Conservation (phyloP, 2,329 filamentous ascomycete genomes). For the Ophiocordyceps australis region DNA sequence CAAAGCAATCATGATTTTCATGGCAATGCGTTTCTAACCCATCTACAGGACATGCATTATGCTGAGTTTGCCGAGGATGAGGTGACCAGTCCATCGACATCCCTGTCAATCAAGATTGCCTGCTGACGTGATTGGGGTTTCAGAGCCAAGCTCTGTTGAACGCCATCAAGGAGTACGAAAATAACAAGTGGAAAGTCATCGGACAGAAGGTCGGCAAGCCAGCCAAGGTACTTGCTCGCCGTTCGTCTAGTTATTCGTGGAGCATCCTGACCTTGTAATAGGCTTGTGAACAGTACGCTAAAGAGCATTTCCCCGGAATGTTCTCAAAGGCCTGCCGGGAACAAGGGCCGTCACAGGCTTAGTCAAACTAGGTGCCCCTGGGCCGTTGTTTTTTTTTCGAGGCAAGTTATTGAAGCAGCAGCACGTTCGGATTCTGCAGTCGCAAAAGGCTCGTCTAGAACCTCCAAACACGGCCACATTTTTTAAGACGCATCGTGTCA, state of each 20-base stretch:
- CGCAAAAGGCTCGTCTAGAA: no score
- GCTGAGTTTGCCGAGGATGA: constrained; percentile 96
- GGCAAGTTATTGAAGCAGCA: no score
- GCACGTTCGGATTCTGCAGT: no score
- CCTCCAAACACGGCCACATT: no score
- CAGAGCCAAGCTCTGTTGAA: constrained; percentile 67
- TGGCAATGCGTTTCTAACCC: no score
- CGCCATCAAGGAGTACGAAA: constrained; percentile 96
- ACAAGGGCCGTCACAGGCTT: constrained; percentile 5
- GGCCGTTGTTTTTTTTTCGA: no score
- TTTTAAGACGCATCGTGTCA: no score
- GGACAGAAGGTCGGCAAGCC: constrained; percentile 95
- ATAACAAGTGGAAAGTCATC: constrained; percentile 97
- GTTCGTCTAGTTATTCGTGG: no score
- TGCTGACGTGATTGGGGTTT: constrained; percentile 3
- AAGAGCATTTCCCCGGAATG: constrained; percentile 66
- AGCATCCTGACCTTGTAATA: no score
- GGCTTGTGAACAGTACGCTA: constrained; percentile 65
- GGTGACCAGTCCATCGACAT: constrained; percentile 31
- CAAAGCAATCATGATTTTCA: no score
- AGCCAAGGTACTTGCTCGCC: constrained; percentile 50
- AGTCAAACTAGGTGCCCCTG: no score
- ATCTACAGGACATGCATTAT: constrained; percentile 83
- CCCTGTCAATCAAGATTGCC: constrained; percentile 4
- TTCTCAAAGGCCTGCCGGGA: constrained; percentile 8